Base-by-base conservation (phyloP, 768 basidiomycete species). In the Rhizopogon rudus region DNA sequence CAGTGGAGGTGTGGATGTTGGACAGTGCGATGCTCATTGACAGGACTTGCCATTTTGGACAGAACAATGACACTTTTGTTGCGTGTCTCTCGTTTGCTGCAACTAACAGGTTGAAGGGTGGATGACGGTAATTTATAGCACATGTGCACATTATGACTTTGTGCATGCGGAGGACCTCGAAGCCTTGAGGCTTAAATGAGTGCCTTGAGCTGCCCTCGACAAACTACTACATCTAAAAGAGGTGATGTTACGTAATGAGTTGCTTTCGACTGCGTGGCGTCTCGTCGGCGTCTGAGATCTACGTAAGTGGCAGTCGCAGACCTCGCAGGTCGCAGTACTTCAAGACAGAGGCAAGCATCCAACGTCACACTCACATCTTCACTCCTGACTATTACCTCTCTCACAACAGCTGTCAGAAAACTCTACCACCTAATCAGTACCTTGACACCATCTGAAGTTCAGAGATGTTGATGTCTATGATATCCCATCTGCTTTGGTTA, bases 401-500 rank as follows among this genome's bases (percentile, higher is more conserved):
- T 37, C 35, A 37, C 12, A 37, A 37, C 13, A 13, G 35, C 35
- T 37, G 12, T 12, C 35, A 37, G 35, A 12, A 37, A 37, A 37
- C 12, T 35, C 25, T 4, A 25, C 25, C 25, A 25, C 3, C 25
- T 0, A 25, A 25, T 5, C 35, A 37, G 35, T 10, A 37, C 35
- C 5, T 37, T 33, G 31, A 25, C 33, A 35, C 33, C 31, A 35
- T 22, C 22, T 12, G 17, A 46, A 46, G 31, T 20, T 33, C 13
- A 6, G 31, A 25, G 33, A 83, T 84, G 80, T 65, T 83, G 49
- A 69, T 77, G 66, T 77, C 77, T 33, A 54, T 81, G 51, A 10
- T 77, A 56, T 83, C 82, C 33, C 78, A 78, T 60, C 20, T 78
- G 28, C 62, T 85, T 53, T 75, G 77, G 83, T 82, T 46, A 37